Evolutionary conservation across 2,329 filamentous ascomycete species (phyloP), one percentile per base, ranked within the genome.

Genomic region (Pseudogymnoascus sp.): DNA sequence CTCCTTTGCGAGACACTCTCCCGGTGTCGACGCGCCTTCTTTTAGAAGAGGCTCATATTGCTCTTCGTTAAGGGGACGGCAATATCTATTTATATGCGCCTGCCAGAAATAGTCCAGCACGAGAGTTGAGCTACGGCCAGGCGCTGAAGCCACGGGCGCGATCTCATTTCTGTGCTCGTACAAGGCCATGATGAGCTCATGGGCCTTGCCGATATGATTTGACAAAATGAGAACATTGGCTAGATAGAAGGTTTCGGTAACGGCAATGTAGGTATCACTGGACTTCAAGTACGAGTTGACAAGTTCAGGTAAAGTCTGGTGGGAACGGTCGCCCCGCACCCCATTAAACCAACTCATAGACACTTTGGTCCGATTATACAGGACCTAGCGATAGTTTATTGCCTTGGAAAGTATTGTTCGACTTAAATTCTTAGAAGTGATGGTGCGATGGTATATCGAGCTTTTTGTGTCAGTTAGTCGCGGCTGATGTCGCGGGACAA

Each of bases 181-280:
- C 38, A 65, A 3, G 2, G 63, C 24, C 3, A 6, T 7, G 14
- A 66, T n/a, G 5, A 66, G 42, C 29, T 63, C 33, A 21, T 66
- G 29, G 38, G 64, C 64, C 5, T 19, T 35, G 13, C 24, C 14
- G 10, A 64, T 31, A 33, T 65, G 62, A 5, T 66, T 65, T 14
- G 62, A 66, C 24, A 66, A 37, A 19, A 66, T 37, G 21, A 66
- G 62, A n/a, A 66, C 29, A 11, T 64, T 16, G 4, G 33, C 33
- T 16, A 65, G 62, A n/a, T 56, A 21, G 6, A 65, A 14, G 4
- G 37, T 61, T 24, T 64, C 26, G 6, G 35, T 35, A 37, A 65
- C 47, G 7, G 35, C 65, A 1, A 31, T 13, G 16, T 44, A 40
- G 2, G 62, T 61, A 19, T 63, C 62, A 29, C 44, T 31, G 3